Conservation (phyloP, 2,329 filamentous ascomycete genomes). For the Ramularia collo-cygni region DNA sequence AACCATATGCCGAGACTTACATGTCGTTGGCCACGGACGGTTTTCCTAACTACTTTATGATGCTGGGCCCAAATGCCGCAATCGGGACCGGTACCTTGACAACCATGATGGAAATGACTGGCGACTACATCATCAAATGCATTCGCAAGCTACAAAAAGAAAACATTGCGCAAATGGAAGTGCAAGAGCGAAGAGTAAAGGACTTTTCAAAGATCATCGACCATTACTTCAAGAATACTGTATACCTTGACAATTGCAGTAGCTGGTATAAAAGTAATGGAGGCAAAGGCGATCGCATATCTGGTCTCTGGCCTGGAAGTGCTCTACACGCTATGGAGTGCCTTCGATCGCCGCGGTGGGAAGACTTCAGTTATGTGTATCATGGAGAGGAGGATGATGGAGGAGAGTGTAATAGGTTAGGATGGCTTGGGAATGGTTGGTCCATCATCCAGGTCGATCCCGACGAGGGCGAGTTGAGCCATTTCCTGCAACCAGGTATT, state of each 20-base stretch:
- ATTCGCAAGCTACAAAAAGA: conserved; percentile 22
- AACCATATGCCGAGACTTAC: conserved; percentile 22
- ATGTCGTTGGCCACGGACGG: conserved; percentile 22
- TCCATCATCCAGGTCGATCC: no score
- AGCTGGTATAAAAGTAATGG: conserved; percentile 27
- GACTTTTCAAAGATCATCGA: conserved; percentile 23
- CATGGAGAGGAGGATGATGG: no score
- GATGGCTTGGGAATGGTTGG: no score
- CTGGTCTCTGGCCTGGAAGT: conserved; percentile 22
- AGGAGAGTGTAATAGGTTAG: no score
- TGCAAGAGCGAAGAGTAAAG: conserved; percentile 18
- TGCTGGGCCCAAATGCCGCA: conserved; percentile 18
- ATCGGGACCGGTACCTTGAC: conserved; percentile 17
- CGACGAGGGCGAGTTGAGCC: no score
- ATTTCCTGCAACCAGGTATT: no score
- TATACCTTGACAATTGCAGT: conserved; percentile 18
- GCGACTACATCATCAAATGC: conserved; percentile 21
- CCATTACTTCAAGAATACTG: conserved; percentile 18
- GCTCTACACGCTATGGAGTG: no score
- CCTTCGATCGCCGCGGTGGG: no score
- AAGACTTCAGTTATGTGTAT: no score
- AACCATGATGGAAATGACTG: conserved; percentile 13
- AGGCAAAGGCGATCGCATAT: conserved; percentile 26
- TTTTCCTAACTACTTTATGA: conserved; percentile 30
- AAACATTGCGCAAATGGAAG: conserved; percentile 21